Evolutionary conservation across 257 asterid genomes (phyloP).

Genomic region (Phtheirospermum japonicum): DNA sequence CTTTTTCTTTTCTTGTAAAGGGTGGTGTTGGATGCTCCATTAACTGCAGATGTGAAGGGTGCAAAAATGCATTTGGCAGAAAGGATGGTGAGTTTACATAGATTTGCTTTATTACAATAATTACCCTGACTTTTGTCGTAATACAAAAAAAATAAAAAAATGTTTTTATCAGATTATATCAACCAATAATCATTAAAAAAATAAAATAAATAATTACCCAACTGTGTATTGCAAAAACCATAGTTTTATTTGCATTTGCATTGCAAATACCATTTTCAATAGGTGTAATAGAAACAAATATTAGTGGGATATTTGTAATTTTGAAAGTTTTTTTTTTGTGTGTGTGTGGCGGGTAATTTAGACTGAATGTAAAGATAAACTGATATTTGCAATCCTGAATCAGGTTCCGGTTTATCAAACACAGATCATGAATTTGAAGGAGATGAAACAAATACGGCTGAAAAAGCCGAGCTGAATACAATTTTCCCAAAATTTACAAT

Average conservation of each 20-base stretch:
- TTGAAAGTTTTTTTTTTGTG: too few species aligned
- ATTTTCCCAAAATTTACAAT: conserved; percentile 32
- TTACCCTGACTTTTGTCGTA: not conserved
- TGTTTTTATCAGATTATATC: too few species aligned
- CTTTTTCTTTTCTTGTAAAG: conserved; percentile 26
- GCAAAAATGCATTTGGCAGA: conserved; percentile 55
- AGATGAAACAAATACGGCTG: conserved; percentile 42
- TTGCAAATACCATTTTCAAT: not conserved
- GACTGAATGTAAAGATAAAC: too few species aligned
- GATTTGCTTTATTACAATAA: not conserved
- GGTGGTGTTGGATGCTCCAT: conserved; percentile 69
- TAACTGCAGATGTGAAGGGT: conserved; percentile 68
- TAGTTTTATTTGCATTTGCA: too few species aligned
- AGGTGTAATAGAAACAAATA: too few species aligned
- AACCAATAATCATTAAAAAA: not conserved
- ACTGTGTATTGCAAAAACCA: too few species aligned
- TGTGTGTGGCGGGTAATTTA: too few species aligned
- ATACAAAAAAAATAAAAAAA: too few species aligned
- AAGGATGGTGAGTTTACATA: conserved; percentile 50
- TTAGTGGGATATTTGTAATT: too few species aligned
- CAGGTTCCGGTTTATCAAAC: conserved; percentile 43
- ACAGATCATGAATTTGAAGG: conserved; percentile 52
- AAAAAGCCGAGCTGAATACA: conserved; percentile 34
- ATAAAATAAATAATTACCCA: too few species aligned
- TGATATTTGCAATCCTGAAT: conserved; percentile 18